These are phyloP conservation scores for Lotus japonicus DNA, from an alignment of 306 rosid species.

Conservation along the genomic window DNA sequence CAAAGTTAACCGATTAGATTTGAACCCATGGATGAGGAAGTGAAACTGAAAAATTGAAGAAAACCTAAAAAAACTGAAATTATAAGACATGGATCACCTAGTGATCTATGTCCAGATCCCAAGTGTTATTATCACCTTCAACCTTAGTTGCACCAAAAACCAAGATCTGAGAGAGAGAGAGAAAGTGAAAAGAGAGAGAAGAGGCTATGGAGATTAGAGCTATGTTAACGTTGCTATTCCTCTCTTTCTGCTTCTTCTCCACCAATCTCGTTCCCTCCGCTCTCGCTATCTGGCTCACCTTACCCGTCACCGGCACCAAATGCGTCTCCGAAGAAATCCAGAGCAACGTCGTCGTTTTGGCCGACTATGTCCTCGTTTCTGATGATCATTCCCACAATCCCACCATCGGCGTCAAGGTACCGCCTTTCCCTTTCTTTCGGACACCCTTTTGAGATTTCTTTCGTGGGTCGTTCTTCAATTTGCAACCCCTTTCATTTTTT, in stretches of 20 bases:
- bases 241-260: constrained; percentile 20
- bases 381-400: constrained; percentile 39
- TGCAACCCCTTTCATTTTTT: neutral
- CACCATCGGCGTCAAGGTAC: constrained; percentile 74
- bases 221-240: constrained; percentile 19
- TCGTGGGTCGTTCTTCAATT: constrained; percentile 1
- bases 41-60: no score
- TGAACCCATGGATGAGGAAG: no score
- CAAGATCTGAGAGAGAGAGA: neutral
- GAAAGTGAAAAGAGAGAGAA: neutral
- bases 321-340: constrained; percentile 99
- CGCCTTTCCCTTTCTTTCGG: neutral
- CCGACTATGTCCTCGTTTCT: constrained; percentile 60
- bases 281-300: constrained; percentile 49
- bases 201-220: constrained; percentile 23
- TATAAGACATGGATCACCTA: no score
- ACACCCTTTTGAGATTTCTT: neutral
- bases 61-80: no score
- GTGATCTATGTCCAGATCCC: neutral
- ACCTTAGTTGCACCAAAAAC: neutral
- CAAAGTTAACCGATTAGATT: no score
- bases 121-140: neutral
- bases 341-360: constrained; percentile 82
- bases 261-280: constrained; percentile 12
- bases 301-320: constrained; percentile 61